Base-by-base conservation (phyloP, 1,139 yeast genomes). In the Oligophagozyma castellii region DNA sequence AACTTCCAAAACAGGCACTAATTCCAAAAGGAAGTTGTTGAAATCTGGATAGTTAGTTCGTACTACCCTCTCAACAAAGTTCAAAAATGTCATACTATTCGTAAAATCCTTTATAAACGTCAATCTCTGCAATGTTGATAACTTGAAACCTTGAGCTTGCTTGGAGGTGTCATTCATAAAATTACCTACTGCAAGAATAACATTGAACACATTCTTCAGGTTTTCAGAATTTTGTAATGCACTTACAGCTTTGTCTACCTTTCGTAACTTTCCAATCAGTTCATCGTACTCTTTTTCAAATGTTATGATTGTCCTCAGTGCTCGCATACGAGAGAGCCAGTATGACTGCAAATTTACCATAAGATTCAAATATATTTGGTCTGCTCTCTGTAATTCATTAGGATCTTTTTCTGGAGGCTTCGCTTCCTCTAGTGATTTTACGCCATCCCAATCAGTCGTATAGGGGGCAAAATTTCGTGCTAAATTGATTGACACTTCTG, bases 91-190 rank as follows among this genome's bases (percentile, higher is more conserved):
- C 72, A 74, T 73, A 38, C 78, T 71, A 48, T 78, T 78, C 42
- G 73, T 75, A 33, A 73, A 76, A 49, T 78, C 89, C 40, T 79
- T 79, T 62, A 78, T 71, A 43, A 78, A 78, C 25, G 78, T 70
- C 37, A 79, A 62, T 46, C 92, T 59, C 49, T 75, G 92, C 35
- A 79, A 63, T 1, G 92, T 76, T 33, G 73, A 67, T 43, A 78
- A 63, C 44, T 74, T 77, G 58, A 79, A 79, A 30, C 93, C 93
- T 39, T 68, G 73, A 0, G 92, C 89, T 50, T 78, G 86, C 40
- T 78, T 78, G 2, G 81, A 65, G 5, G 73, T 61, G 44, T 78
- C 86, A 47, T 79, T 79, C 92, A 79, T 78, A 46, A 70, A 79
- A 46, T 79, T 79, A 56, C 93, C 93, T 29, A 79, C 83, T 2